Evolutionary conservation across 1,284 basidiomycete genomes (phyloP), one percentile per base, ranked within the genome.

Genomic region (Trichosporon ovoides): DNA sequence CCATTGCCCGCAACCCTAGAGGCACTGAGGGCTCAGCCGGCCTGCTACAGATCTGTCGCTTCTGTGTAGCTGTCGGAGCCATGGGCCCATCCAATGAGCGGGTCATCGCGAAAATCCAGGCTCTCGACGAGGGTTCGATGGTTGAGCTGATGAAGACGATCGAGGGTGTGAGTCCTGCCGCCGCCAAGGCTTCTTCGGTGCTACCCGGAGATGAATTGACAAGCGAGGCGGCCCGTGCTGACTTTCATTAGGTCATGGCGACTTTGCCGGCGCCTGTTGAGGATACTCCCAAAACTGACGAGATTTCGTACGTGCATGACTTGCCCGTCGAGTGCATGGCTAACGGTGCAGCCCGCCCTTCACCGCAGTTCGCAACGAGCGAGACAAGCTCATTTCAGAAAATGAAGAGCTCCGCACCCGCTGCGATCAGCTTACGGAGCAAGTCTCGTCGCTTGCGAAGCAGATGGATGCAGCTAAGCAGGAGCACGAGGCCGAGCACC

Each of bases 111-210:
- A 71, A 69, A 61, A 77, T 77, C 16, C 72, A 75, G 57, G 62
- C 66, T n/a, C 59, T 77, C 14, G 71, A 68, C 49, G 72, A 76
- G 61, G 63, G 50, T 10, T 57, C 69, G 51, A 75, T 75, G 71
- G 69, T 70, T 36, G 68, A 71, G 57, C 60, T 77, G 55, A 77
- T 77, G 76, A 68, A 68, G 57, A 69, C 69, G 19, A 75, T 77
- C 22, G 72, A 76, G 51, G 69, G 68, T 38, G 73, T 76, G 52
- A 62, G 69, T n/a, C 9, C 4, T 65, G 3, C 11, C 16, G 12
- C 16, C 46, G 19, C 11, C 24, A 28, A 19, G 28, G 28, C 18
- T n/a, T 18, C n/a, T 18, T 33, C 19, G 14, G 18, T 48, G 7
- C 20, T 31, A 33, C 12, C 20, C 12, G 22, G 40, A 14, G 35